These are phyloP conservation scores for Rutstroemia sp. DNA, from an alignment of 2,329 filamentous ascomycete genomes.

Conservation along the genomic window DNA sequence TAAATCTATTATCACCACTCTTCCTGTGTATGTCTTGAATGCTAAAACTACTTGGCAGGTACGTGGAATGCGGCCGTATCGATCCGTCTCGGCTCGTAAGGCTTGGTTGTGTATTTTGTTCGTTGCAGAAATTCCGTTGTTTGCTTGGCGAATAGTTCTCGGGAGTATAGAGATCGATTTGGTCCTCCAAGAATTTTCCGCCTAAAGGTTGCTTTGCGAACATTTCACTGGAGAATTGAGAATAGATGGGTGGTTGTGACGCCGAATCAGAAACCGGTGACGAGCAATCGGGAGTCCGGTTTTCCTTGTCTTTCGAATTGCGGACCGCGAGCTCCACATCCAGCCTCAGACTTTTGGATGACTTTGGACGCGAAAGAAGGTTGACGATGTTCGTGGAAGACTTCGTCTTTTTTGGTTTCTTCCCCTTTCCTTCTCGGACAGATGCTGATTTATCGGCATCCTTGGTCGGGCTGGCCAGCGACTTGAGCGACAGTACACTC, in stretches of 20 bases:
- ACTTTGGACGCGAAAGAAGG: constrained; percentile 68
- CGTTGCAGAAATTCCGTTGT: constrained; percentile 27
- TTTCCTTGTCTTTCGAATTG: constrained; percentile 69
- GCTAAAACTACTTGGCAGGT: constrained; percentile 29
- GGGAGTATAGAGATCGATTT: constrained; percentile 29
- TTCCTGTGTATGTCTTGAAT: constrained; percentile 27
- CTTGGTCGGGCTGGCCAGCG: constrained; percentile 30
- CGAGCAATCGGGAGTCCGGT: constrained; percentile 51
- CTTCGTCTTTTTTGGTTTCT: constrained; percentile 70
- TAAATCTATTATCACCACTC: constrained; percentile 24
- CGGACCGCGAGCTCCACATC: constrained; percentile 44
- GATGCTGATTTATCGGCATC: constrained; percentile 34
- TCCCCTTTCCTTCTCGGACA: constrained; percentile 30
- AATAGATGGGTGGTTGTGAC: constrained; percentile 66
- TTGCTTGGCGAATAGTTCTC: constrained; percentile 25
- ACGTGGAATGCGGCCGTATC: constrained; percentile 26
- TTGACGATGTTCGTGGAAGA: constrained; percentile 75
- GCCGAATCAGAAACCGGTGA: constrained; percentile 35
- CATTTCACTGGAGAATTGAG: constrained; percentile 54
- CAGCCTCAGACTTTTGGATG: constrained; percentile 58
- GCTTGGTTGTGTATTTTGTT: constrained; percentile 21
- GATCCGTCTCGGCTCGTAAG: constrained; percentile 18
- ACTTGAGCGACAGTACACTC: constrained; percentile 39
- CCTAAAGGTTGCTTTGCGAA: constrained; percentile 32
- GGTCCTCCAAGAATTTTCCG: constrained; percentile 30